These are phyloP conservation scores for Trametes elegans DNA, from an alignment of 768 basidiomycete genomes.

Conservation along the genomic window DNA sequence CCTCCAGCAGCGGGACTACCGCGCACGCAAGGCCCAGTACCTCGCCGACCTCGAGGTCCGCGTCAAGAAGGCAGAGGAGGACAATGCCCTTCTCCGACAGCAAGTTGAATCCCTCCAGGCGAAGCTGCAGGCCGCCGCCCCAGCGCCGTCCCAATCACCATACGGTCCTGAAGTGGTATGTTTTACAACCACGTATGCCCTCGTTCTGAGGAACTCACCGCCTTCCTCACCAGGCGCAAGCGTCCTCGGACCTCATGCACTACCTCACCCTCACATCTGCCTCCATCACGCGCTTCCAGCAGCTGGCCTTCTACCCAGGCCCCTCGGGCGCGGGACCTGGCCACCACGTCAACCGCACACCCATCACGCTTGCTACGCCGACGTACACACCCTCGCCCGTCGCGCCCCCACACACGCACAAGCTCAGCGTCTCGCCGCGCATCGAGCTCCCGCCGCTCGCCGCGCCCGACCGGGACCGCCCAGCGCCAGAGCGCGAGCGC, in stretches of 20 bases:
- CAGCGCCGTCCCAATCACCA: slow-evolving; percentile 15
- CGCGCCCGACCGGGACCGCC: slow-evolving; percentile 10
- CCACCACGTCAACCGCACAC: slow-evolving; percentile 26
- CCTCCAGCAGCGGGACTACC: slow-evolving; percentile 63
- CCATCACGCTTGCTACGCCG: slow-evolving; percentile 25
- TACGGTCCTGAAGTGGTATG: slow-evolving; percentile 31
- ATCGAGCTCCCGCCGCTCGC: slow-evolving; percentile 21
- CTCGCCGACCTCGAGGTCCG: slow-evolving; percentile 55
- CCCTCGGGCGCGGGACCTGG: slow-evolving; percentile 14
- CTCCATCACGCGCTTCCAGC: slow-evolving; percentile 55
- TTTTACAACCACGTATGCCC: slow-evolving; percentile 15
- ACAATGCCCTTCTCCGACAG: slow-evolving; percentile 48
- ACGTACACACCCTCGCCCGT: slow-evolving; percentile 22
- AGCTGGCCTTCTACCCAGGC: slow-evolving; percentile 39
- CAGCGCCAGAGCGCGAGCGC: slow-evolving; percentile 15
- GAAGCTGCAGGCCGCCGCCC: slow-evolving; percentile 30
- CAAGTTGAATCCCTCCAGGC: slow-evolving; percentile 47
- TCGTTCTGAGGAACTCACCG: slow-evolving; percentile 6
- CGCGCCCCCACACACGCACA: slow-evolving; percentile 21
- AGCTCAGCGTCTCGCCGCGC: slow-evolving; percentile 24
- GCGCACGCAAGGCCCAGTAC: slow-evolving; percentile 58
- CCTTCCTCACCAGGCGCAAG: slow-evolving; percentile 40
- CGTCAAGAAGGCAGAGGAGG: slow-evolving; percentile 50
- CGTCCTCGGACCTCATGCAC: slow-evolving; percentile 51
- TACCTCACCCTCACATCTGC: slow-evolving; percentile 44